These are phyloP conservation scores for Hyphopichia homilentoma DNA, from an alignment of 805 yeast genomes.

Conservation along the genomic window DNA sequence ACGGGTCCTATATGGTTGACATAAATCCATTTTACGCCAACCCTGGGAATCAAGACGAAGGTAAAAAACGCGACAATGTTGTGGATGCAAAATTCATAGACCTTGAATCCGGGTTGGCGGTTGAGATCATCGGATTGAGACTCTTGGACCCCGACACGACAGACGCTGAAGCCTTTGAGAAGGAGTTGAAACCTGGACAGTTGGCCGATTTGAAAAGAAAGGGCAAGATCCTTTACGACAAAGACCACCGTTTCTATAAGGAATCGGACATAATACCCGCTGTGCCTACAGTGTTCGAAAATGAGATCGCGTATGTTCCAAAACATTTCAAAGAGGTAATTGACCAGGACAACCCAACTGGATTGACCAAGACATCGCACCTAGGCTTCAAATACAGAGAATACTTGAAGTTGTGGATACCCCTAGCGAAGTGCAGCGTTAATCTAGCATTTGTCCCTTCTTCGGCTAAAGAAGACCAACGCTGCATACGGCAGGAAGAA, in stretches of 20 bases:
- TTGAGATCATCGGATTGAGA: slow-evolving; percentile 13
- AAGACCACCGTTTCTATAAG: background rate
- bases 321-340: background rate
- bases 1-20: slow-evolving; percentile 2
- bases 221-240: slow-evolving; percentile 1
- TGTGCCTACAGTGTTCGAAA: slow-evolving; percentile 2
- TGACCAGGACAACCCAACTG: background rate
- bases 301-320: slow-evolving; percentile 2
- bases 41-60: background rate
- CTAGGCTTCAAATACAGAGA: slow-evolving; percentile 6
- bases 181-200: slow-evolving; percentile 7
- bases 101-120: slow-evolving; percentile 12
- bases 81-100: slow-evolving; percentile 18
- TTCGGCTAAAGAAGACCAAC: slow-evolving; percentile 6
- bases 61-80: slow-evolving; percentile 5
- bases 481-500: slow-evolving; percentile 8
- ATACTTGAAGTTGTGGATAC: slow-evolving; percentile 9
- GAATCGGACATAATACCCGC: background rate
- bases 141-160: slow-evolving; percentile 1
- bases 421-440: slow-evolving; percentile 5
- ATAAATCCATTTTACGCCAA: slow-evolving; percentile 2
- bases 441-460: slow-evolving; percentile 4
- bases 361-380: slow-evolving; percentile 4
- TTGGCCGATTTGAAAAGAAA: slow-evolving; percentile 5
- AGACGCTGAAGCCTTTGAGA: slow-evolving; percentile 7